Percentiles rank a stretch among this genome's conserved stretches.
These are phyloP conservation scores for Carallia brachiata DNA, from an alignment of 345 rosid species.

Conservation along the genomic window DNA sequence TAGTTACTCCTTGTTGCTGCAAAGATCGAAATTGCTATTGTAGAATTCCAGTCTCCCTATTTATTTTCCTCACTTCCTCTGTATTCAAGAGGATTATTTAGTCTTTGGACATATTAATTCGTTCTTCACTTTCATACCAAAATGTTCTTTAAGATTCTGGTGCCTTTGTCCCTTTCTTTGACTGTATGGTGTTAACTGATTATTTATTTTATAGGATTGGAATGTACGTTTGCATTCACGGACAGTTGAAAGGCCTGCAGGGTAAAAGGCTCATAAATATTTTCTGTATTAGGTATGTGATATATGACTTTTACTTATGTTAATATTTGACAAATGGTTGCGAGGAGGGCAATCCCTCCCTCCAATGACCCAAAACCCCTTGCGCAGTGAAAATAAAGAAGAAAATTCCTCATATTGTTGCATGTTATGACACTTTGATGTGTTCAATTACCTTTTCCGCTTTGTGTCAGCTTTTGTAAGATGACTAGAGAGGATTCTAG, in stretches of 20 bases:
- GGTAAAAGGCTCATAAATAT: conserved; percentile 65
- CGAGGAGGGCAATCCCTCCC: no score
- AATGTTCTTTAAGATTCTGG: background rate
- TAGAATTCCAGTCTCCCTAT: conserved; percentile 6
- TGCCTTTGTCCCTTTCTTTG: background rate
- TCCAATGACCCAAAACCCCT: no score
- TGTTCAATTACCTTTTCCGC: no score
- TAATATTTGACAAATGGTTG: no score
- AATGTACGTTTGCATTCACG: conserved; percentile 80
- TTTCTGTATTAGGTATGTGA: conserved; percentile 64
- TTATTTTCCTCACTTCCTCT: background rate
- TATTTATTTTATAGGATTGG: conserved; percentile 50
- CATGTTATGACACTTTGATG: no score
- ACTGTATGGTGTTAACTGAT: background rate
- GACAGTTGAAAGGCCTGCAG: conserved; percentile 70
- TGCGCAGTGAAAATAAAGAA: no score
- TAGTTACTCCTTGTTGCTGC: background rate
- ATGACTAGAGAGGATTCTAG: no score
- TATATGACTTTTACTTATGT: background rate
- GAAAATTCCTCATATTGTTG: no score
- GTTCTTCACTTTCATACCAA: background rate
- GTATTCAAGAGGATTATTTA: conserved; percentile 1
- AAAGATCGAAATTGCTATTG: conserved; percentile 2
- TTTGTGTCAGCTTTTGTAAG: no score
- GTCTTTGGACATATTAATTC: background rate